Conservation (phyloP, 1,139 yeast genomes). For the Sugiyamaella castrensis region DNA sequence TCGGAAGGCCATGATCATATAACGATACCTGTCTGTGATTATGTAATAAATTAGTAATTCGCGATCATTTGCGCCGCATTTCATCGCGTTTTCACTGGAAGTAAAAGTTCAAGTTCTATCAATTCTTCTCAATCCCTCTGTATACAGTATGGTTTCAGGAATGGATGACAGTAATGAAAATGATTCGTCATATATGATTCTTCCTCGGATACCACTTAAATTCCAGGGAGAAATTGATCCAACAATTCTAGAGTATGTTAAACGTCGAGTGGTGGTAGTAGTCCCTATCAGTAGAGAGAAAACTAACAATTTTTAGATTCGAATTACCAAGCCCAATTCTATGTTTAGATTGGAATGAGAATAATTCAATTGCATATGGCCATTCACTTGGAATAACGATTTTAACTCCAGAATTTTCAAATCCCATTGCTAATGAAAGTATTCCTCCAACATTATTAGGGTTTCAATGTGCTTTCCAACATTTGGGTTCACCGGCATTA, state of each 20-base stretch:
- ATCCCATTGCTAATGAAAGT: background rate
- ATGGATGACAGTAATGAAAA: no score
- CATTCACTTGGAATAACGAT: slow-evolving; percentile 29
- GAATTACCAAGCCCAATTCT: slow-evolving; percentile 23
- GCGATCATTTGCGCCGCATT: no score
- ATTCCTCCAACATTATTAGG: slow-evolving; percentile 2
- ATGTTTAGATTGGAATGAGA: slow-evolving; percentile 27
- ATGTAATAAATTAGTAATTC: no score
- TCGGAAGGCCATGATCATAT: no score
- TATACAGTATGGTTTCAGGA: no score
- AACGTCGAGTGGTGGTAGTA: no score
- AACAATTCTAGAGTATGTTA: slow-evolving; percentile 24
- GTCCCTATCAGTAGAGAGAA: no score
- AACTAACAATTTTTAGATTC: slow-evolving; percentile 12
- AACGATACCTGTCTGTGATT: no score
- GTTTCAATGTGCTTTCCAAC: slow-evolving; percentile 20
- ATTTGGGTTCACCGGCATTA: slow-evolving; percentile 26
- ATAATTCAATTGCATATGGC: slow-evolving; percentile 28
- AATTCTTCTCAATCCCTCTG: no score
- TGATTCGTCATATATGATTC: background rate
- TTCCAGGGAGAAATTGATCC: slow-evolving; percentile 18
- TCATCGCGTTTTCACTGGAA: background rate
- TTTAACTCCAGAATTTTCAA: slow-evolving; percentile 12
- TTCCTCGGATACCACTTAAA: slow-evolving; percentile 19
- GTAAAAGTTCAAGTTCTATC: no score